These are phyloP conservation scores for Alternaria brassicicola DNA, from an alignment of 2,329 filamentous ascomycete genomes.

Conservation along the genomic window DNA sequence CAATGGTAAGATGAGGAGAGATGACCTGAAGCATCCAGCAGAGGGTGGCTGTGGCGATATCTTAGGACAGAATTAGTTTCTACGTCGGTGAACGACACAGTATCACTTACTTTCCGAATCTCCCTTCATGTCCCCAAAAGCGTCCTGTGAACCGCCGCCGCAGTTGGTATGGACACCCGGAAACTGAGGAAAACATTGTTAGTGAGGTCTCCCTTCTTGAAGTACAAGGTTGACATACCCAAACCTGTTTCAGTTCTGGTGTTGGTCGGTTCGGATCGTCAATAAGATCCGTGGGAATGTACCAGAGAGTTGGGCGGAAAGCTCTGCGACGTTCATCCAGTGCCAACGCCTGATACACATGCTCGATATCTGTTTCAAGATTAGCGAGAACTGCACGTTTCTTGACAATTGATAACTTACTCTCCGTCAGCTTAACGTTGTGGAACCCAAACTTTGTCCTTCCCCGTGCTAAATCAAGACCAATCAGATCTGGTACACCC, in stretches of 20 bases:
- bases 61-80: slow-evolving; percentile 13
- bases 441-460: slow-evolving; percentile 42
- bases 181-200: slow-evolving; percentile 33
- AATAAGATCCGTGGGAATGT: slow-evolving; percentile 45
- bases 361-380: slow-evolving; percentile 49
- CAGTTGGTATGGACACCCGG: slow-evolving; percentile 60
- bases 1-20: slow-evolving; percentile 54
- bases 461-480: slow-evolving; percentile 23
- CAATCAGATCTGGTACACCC: slow-evolving; percentile 53
- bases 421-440: slow-evolving; percentile 41
- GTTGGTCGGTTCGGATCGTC: slow-evolving; percentile 28
- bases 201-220: background rate
- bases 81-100: background rate
- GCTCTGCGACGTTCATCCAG: slow-evolving; percentile 60
- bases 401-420: slow-evolving; percentile 27
- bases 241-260: slow-evolving; percentile 57
- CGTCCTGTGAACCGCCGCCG: slow-evolving; percentile 54
- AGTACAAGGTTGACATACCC: slow-evolving; percentile 38
- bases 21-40: slow-evolving; percentile 64
- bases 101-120: slow-evolving; percentile 40
- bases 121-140: slow-evolving; percentile 38
- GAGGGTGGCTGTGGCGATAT: slow-evolving; percentile 56
- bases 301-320: slow-evolving; percentile 61
- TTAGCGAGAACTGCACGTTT: slow-evolving; percentile 32
- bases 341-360: slow-evolving; percentile 62